phyloP scores from a whole-genome alignment of 2,329 filamentous ascomycete species.

The Aspergillus arachidicola region DNA sequence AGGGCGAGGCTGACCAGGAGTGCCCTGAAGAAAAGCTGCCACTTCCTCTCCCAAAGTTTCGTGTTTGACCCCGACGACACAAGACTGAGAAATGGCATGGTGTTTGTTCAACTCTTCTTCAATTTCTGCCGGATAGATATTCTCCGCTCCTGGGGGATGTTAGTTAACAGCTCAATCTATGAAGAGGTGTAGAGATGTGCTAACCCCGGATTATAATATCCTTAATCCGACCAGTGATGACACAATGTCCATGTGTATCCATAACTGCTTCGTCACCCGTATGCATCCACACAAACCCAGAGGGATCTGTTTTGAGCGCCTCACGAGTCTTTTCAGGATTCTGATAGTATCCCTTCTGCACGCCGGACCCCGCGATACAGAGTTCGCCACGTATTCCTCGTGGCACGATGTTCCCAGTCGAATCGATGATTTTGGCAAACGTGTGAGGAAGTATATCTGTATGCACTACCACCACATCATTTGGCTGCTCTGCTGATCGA shows the following conservation, averaged over 20 bases:
- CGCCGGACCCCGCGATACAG: background rate
- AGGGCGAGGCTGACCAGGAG: background rate
- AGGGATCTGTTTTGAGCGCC: constrained; percentile 64
- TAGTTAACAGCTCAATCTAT: background rate
- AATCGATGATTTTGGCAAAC: background rate
- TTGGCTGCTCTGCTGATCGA: background rate
- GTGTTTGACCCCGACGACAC: background rate
- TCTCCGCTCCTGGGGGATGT: background rate
- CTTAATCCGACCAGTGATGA: constrained; percentile 73
- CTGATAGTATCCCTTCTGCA: constrained; percentile 49
- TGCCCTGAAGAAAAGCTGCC: background rate
- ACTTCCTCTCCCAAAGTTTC: constrained; percentile 25
- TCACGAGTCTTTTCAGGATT: constrained; percentile 57
- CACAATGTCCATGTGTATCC: constrained; percentile 62
- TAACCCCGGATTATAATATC: constrained; percentile 72
- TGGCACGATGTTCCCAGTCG: background rate
- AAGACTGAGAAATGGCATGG: background rate
- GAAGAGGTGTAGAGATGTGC: background rate
- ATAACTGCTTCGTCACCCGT: constrained; percentile 60
- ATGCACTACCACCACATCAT: background rate
- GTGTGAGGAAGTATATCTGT: constrained; percentile 1
- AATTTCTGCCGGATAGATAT: constrained; percentile 5
- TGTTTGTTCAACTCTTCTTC: background rate
- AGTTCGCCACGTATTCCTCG: background rate
- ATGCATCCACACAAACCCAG: constrained; percentile 58